These are phyloP conservation scores for Iberis pinnata DNA, from an alignment of 345 rosid species.

Conservation along the genomic window DNA sequence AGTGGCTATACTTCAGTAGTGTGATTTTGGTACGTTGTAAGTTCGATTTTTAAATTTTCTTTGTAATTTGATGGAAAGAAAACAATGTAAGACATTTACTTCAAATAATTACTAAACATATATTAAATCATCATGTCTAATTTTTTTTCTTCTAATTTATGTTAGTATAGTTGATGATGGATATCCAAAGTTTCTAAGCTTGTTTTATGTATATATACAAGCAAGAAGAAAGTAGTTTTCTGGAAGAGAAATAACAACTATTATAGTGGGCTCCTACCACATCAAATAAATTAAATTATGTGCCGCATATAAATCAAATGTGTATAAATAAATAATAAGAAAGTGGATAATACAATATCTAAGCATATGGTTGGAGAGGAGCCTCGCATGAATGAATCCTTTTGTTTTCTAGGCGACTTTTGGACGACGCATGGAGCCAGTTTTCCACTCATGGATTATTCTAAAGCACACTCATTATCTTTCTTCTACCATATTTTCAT, in stretches of 20 bases:
- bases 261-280: too few relatives aligned
- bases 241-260: too few relatives aligned
- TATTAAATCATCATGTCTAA: not conserved
- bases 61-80: not conserved
- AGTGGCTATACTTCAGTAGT: too few relatives aligned
- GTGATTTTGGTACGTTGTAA: too few relatives aligned
- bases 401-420: constrained; percentile 44
- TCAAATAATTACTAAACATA: too few relatives aligned
- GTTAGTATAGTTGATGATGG: too few relatives aligned
- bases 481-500: too few relatives aligned
- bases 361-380: constrained; percentile 31
- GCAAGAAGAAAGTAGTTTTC: too few relatives aligned
- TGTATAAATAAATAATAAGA: not conserved
- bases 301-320: constrained; percentile 14
- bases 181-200: too few relatives aligned
- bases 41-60: too few relatives aligned
- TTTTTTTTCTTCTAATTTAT: not conserved
- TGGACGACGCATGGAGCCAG: constrained; percentile 46
- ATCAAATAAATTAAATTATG: constrained; percentile 1
- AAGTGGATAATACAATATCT: constrained; percentile 17
- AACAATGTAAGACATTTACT: not conserved
- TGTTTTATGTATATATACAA: too few relatives aligned
- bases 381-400: not conserved
- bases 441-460: constrained; percentile 9
- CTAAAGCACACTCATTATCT: constrained; percentile 13